Conservation (phyloP, 495 filamentous ascomycete species). For the Aspergillus asperescens region DNA sequence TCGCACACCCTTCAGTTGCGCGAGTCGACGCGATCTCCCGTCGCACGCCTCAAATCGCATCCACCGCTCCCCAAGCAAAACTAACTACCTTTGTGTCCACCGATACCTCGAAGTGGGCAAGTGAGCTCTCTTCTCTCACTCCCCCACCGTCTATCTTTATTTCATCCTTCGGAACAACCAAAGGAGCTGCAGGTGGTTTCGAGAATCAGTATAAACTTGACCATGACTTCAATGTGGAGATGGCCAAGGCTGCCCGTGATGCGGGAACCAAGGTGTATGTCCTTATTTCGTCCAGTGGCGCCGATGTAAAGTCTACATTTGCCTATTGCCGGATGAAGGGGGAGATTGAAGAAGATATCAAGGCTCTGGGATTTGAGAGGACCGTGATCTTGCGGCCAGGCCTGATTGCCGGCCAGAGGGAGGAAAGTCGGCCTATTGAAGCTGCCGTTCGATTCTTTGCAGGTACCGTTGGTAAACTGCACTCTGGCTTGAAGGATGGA, state of each 20-base stretch:
- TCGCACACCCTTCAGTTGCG: constrained; percentile 32
- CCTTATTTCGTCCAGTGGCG: constrained; percentile 56
- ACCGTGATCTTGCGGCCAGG: constrained; percentile 72
- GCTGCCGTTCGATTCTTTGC: constrained; percentile 45
- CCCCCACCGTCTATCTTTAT: constrained; percentile 58
- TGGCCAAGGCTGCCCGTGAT: constrained; percentile 59
- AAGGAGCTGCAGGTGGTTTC: constrained; percentile 59
- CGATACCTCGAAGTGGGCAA: constrained; percentile 52
- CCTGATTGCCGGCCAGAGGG: constrained; percentile 63
- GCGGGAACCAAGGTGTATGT: constrained; percentile 62
- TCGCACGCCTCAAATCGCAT: constrained; percentile 31
- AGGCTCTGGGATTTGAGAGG: constrained; percentile 64
- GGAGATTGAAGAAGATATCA: constrained; percentile 72
- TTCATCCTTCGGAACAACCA: constrained; percentile 64
- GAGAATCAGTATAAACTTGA: constrained; percentile 73
- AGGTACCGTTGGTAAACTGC: constrained; percentile 46
- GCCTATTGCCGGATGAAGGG: constrained; percentile 72
- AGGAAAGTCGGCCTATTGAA: constrained; percentile 51
- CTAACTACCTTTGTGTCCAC: constrained; percentile 41
- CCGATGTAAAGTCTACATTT: constrained; percentile 40
- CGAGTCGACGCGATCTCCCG: constrained; percentile 47
- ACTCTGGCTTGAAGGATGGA: constrained; percentile 52
- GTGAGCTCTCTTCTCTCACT: constrained; percentile 44
- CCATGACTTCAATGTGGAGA: constrained; percentile 65
- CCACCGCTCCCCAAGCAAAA: constrained; percentile 32